phyloP scores from a whole-genome alignment of 2,329 filamentous ascomycete species.

The Epichloe hybrida region DNA sequence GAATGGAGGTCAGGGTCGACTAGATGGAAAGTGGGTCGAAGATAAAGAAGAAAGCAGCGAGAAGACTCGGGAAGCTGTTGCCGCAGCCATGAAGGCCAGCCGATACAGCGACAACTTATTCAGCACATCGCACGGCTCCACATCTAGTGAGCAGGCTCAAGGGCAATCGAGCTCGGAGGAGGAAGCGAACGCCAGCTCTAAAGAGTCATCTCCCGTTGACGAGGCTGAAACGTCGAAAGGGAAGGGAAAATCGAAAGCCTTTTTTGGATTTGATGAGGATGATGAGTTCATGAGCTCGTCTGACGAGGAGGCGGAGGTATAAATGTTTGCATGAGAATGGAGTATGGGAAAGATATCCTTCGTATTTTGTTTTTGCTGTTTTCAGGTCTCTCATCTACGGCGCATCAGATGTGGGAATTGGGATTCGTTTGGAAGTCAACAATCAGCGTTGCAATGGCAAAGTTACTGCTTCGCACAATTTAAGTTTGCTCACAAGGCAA shows the following conservation, averaged over 20 bases:
- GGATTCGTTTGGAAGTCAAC: not conserved
- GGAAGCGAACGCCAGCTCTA: slow-evolving; percentile 27
- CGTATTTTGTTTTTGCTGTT: not conserved
- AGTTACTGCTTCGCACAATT: not conserved
- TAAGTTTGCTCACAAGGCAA: not conserved
- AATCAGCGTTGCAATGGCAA: not conserved
- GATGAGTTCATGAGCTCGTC: slow-evolving; percentile 61
- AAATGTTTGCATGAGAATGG: not conserved
- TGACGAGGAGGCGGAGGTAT: slow-evolving; percentile 35
- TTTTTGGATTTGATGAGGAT: slow-evolving; percentile 73
- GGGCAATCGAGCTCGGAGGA: slow-evolving; percentile 19
- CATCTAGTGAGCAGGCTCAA: slow-evolving; percentile 21
- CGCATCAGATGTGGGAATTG: not conserved
- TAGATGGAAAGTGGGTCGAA: slow-evolving; percentile 91
- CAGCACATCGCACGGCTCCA: slow-evolving; percentile 36
- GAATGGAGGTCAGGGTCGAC: slow-evolving; percentile 53
- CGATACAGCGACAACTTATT: slow-evolving; percentile 47
- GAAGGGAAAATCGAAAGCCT: slow-evolving; percentile 32
- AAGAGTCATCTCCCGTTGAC: slow-evolving; percentile 35
- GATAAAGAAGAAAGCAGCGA: slow-evolving; percentile 83
- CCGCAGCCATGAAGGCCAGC: slow-evolving; percentile 54
- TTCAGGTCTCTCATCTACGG: not conserved
- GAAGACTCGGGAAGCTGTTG: slow-evolving; percentile 64
- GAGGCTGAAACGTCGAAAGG: slow-evolving; percentile 22
- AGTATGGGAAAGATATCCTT: not conserved